Conservation (phyloP, 2,329 filamentous ascomycete genomes). For the Fusarium staphyleae region DNA sequence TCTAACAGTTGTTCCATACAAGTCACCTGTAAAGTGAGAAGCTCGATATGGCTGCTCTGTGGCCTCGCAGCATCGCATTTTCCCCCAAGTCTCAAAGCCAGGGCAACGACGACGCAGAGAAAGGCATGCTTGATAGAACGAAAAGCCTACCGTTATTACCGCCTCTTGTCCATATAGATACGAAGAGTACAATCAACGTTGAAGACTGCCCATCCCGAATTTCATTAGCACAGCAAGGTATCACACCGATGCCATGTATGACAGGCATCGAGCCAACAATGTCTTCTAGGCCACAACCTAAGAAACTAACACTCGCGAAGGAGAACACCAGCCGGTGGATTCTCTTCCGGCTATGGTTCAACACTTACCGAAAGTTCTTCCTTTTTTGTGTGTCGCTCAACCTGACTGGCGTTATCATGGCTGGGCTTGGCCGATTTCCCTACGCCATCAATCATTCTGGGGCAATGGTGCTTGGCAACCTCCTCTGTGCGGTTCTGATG, state of each 20-base stretch:
- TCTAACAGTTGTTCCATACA: not conserved
- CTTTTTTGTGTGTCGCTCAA: not conserved
- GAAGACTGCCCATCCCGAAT: no score
- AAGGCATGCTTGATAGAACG: not conserved
- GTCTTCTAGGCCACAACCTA: not conserved
- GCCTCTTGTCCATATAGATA: not conserved
- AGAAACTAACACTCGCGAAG: not conserved
- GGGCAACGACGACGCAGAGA: not conserved
- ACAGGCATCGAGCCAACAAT: not conserved
- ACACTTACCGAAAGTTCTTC: constrained; percentile 1
- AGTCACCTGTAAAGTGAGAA: no score
- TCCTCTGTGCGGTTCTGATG: not conserved
- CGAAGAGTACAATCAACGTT: no score
- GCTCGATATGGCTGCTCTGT: not conserved
- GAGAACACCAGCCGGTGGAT: not conserved
- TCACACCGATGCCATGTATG: not conserved
- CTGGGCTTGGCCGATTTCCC: not conserved
- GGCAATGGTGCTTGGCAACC: constrained; percentile 1
- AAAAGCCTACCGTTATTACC: not conserved
- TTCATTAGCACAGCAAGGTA: no score
- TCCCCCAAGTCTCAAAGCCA: not conserved
- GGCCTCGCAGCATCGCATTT: not conserved
- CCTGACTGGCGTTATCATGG: not conserved
- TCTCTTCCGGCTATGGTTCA: constrained; percentile 3
- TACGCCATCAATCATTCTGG: not conserved